Evolutionary conservation across 345 rosid genomes (phyloP).

Genomic region (Raphanus sativus): DNA sequence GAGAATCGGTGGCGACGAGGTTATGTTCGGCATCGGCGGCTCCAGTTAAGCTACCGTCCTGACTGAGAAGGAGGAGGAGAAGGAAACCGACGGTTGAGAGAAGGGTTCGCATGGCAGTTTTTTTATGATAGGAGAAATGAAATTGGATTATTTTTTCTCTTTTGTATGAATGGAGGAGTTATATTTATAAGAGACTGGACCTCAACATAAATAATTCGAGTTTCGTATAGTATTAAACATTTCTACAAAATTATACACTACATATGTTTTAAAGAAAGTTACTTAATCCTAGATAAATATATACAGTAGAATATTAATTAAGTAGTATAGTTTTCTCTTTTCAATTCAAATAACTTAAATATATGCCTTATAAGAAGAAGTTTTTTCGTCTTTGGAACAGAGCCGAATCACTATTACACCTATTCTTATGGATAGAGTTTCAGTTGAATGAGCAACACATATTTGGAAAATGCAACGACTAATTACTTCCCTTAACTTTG

Average conservation of each 20-base stretch:
- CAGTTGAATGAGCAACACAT: constrained; percentile 4
- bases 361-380: neutral
- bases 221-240: neutral
- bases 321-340: too few species aligned
- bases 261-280: neutral
- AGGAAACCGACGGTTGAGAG: constrained; percentile 20
- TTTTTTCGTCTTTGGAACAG: neutral
- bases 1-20: constrained; percentile 20
- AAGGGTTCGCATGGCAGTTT: constrained; percentile 21
- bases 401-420: neutral
- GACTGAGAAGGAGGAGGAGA: constrained; percentile 20
- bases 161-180: neutral
- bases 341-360: too few species aligned
- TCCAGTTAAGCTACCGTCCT: constrained; percentile 9
- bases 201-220: constrained; percentile 4
- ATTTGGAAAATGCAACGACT: constrained; percentile 6
- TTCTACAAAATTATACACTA: neutral
- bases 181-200: constrained; percentile 6
- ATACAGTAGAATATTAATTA: too few species aligned
- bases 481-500: neutral
- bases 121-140: constrained; percentile 12
- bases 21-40: constrained; percentile 14
- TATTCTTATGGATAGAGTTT: neutral
- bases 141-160: neutral
- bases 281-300: too few species aligned